Conservation (phyloP, 1,284 basidiomycete species). For the Fomitopsis schrenkii region DNA sequence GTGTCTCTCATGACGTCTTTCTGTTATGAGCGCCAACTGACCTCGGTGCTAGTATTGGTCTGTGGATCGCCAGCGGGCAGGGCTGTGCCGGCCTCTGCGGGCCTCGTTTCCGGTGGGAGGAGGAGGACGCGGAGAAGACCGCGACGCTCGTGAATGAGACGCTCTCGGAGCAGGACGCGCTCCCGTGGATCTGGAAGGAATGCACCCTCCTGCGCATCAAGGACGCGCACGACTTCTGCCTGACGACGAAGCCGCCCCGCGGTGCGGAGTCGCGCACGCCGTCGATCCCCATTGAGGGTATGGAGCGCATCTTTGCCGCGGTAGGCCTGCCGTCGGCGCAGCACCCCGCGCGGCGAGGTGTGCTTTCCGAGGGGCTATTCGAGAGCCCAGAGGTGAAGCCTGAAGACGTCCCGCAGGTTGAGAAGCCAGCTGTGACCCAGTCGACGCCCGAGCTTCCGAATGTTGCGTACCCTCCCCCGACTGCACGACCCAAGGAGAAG, state of each 20-base stretch:
- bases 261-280: conserved; percentile 27
- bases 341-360: conserved; percentile 47
- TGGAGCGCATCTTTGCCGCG: conserved; percentile 67
- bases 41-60: conserved; percentile 46
- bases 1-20: conserved; percentile 17
- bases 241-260: conserved; percentile 43
- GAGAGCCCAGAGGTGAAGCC: conserved; percentile 38
- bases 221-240: conserved; percentile 78
- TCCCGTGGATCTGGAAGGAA: conserved; percentile 76
- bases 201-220: conserved; percentile 66
- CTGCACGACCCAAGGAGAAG: conserved; percentile 22
- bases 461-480: conserved; percentile 32
- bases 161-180: conserved; percentile 44
- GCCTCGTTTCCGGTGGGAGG: conserved; percentile 77
- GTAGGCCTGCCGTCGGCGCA: conserved; percentile 55
- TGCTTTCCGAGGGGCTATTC: conserved; percentile 61
- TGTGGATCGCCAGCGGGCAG: conserved; percentile 74
- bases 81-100: conserved; percentile 78
- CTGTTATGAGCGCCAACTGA: neutral
- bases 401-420: conserved; percentile 6
- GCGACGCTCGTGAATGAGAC: conserved; percentile 38
- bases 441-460: conserved; percentile 34
- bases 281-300: conserved; percentile 42
- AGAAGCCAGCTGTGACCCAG: conserved; percentile 16
- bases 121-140: conserved; percentile 63